Percentiles rank a stretch among this genome's conserved stretches.
These are phyloP conservation scores for Nakaseomyces delphensis DNA, from an alignment of 1,139 yeast genomes.

Conservation along the genomic window DNA sequence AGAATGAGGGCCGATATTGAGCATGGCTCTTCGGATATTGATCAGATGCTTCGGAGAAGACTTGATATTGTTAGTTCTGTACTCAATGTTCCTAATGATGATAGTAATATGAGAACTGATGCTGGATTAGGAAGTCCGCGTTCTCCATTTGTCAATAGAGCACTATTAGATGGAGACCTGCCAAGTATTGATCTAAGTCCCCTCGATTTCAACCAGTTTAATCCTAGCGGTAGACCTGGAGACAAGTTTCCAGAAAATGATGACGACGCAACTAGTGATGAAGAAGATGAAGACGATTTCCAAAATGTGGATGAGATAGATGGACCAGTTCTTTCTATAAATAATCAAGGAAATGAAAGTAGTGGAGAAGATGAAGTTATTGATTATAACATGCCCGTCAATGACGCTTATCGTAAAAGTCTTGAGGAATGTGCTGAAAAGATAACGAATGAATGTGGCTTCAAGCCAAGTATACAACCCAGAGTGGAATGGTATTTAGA, in stretches of 20 bases:
- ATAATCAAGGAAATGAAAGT: not conserved
- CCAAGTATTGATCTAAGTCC: not conserved
- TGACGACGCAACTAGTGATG: conserved; percentile 21
- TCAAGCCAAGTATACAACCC: conserved; percentile 31
- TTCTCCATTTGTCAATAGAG: conserved; percentile 5
- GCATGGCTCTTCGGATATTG: conserved; percentile 18
- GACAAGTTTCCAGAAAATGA: conserved; percentile 6
- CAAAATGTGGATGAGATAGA: conserved; percentile 33
- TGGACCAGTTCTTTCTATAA: conserved; percentile 18
- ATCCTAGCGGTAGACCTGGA: not conserved
- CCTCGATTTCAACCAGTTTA: conserved; percentile 2
- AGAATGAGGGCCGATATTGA: not conserved
- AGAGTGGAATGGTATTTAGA: conserved; percentile 40
- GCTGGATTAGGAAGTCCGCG: conserved; percentile 6
- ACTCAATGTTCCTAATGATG: conserved; percentile 8
- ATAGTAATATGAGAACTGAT: not conserved
- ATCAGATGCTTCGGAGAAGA: conserved; percentile 20
- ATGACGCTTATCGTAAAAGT: conserved; percentile 31
- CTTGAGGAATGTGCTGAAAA: conserved; percentile 33
- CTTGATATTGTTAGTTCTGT: conserved; percentile 13
- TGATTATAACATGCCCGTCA: conserved; percentile 34
- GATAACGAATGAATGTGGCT: conserved; percentile 19
- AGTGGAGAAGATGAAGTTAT: conserved; percentile 8
- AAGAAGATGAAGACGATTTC: conserved; percentile 28
- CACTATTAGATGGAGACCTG: not conserved